Conservation (phyloP, 805 yeast species). For the Metschnikowia reukaufii region DNA sequence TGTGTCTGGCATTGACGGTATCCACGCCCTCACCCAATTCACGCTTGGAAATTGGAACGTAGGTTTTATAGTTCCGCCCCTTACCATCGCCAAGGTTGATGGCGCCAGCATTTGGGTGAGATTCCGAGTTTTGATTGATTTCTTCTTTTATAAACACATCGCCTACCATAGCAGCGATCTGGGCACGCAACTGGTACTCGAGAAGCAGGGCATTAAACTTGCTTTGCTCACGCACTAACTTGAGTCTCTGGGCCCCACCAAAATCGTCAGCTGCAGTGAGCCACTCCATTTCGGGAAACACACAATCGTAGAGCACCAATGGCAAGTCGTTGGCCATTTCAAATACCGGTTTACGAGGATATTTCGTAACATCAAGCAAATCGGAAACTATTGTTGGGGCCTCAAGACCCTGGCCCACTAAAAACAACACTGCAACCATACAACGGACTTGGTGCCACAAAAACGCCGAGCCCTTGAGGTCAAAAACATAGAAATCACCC, state of each 20-base stretch:
- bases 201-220: slow-evolving; percentile 51
- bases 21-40: slow-evolving; percentile 65
- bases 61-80: slow-evolving; percentile 58
- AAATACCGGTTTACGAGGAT: slow-evolving; percentile 72
- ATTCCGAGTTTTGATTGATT: slow-evolving; percentile 4
- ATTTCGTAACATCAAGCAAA: slow-evolving; percentile 55
- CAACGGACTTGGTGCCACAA: slow-evolving; percentile 98
- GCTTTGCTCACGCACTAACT: slow-evolving; percentile 42
- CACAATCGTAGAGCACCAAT: slow-evolving; percentile 81
- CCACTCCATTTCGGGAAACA: slow-evolving; percentile 74
- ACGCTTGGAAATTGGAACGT: slow-evolving; percentile 59
- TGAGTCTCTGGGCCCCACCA: slow-evolving; percentile 24
- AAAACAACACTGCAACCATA: slow-evolving; percentile 81
- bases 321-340: slow-evolving; percentile 92
- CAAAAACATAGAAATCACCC: slow-evolving; percentile 62
- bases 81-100: slow-evolving; percentile 77
- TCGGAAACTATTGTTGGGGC: slow-evolving; percentile 53
- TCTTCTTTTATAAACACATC: slow-evolving; percentile 20
- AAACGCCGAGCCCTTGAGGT: slow-evolving; percentile 84
- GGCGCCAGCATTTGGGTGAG: slow-evolving; percentile 23
- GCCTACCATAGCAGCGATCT: slow-evolving; percentile 52
- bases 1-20: slow-evolving; percentile 63
- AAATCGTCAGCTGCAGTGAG: slow-evolving; percentile 31
- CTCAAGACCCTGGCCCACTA: slow-evolving; percentile 80
- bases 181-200: slow-evolving; percentile 57